Conservation (phyloP, 345 rosid genomes). For the Pelargonium nanum region DNA sequence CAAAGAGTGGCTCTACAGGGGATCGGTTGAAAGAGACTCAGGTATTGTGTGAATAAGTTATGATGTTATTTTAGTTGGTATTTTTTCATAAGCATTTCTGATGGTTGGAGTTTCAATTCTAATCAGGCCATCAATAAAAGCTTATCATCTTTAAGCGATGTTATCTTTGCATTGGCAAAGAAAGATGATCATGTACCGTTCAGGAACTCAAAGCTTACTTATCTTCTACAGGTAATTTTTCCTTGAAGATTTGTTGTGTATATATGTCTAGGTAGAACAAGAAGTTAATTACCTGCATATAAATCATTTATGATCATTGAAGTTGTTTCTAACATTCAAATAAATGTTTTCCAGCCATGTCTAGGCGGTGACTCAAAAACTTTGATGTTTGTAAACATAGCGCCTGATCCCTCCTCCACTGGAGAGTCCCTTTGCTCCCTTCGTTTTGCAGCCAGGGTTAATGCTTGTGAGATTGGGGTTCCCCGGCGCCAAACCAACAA, state of each 20-base stretch:
- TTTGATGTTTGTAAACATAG: conserved; percentile 82
- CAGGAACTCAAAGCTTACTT: conserved; percentile 89
- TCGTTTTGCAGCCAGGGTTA: conserved; percentile 91
- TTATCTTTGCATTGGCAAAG: conserved; percentile 82
- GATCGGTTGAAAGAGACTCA: conserved; percentile 94
- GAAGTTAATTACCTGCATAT: background rate
- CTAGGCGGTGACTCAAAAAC: conserved; percentile 95
- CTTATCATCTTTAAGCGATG: conserved; percentile 80
- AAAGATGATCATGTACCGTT: conserved; percentile 90
- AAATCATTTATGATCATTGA: background rate
- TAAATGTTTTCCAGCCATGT: conserved; percentile 61
- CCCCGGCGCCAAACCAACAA: conserved; percentile 69
- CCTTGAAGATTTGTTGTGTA: background rate
- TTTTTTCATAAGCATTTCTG: background rate
- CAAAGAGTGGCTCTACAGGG: conserved; percentile 94
- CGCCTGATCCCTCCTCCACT: conserved; percentile 69
- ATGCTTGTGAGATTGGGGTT: conserved; percentile 96
- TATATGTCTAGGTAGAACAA: too few species aligned
- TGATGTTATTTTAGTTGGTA: background rate
- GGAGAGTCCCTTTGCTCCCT: conserved; percentile 94
- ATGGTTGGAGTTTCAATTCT: conserved; percentile 3
- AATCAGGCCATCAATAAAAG: conserved; percentile 90
- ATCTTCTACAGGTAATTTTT: conserved; percentile 82
- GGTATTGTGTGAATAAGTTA: conserved; percentile 23
- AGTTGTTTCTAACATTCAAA: background rate